Conservation (phyloP, 2,329 filamentous ascomycete species). For the Cladosporium velox region DNA sequence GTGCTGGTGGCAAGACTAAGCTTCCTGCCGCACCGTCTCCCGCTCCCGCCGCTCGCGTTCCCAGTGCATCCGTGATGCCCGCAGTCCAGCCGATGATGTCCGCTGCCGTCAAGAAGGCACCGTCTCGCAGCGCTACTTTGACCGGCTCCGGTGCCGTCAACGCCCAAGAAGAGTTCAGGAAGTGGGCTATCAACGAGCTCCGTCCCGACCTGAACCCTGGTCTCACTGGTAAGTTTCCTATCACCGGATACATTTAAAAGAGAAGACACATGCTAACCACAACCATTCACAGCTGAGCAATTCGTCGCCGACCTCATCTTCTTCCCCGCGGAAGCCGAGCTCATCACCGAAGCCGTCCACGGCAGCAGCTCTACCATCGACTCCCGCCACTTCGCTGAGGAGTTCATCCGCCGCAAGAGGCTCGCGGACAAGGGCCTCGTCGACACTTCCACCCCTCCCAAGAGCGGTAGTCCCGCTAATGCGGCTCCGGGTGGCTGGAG, state of each 20-base stretch:
- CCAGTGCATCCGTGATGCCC: conserved; percentile 47
- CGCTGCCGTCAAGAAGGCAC: conserved; percentile 37
- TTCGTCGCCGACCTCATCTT: conserved; percentile 76
- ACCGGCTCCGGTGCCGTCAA: conserved; percentile 54
- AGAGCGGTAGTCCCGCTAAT: conserved; percentile 54
- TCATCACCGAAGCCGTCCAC: conserved; percentile 91
- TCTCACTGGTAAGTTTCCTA: conserved; percentile 61
- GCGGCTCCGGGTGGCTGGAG: conserved; percentile 74
- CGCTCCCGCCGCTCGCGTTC: conserved; percentile 48
- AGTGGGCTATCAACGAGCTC: conserved; percentile 84
- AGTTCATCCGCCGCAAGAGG: conserved; percentile 91
- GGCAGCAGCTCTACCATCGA: conserved; percentile 85
- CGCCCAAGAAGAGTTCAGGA: conserved; percentile 89
- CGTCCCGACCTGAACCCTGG: conserved; percentile 69
- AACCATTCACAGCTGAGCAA: conserved; percentile 63
- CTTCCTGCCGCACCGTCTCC: conserved; percentile 59
- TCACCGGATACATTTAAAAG: background rate
- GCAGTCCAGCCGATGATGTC: conserved; percentile 33
- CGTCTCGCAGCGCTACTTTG: conserved; percentile 58
- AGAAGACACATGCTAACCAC: conserved; percentile 38
- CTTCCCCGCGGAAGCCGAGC: conserved; percentile 73
- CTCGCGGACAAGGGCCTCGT: conserved; percentile 89
- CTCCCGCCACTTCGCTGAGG: conserved; percentile 87
- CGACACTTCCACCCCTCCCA: conserved; percentile 58
- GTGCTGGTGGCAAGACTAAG: conserved; percentile 90